Conservation (phyloP, 495 filamentous ascomycete species). For the Aspergillus bertholletiae region DNA sequence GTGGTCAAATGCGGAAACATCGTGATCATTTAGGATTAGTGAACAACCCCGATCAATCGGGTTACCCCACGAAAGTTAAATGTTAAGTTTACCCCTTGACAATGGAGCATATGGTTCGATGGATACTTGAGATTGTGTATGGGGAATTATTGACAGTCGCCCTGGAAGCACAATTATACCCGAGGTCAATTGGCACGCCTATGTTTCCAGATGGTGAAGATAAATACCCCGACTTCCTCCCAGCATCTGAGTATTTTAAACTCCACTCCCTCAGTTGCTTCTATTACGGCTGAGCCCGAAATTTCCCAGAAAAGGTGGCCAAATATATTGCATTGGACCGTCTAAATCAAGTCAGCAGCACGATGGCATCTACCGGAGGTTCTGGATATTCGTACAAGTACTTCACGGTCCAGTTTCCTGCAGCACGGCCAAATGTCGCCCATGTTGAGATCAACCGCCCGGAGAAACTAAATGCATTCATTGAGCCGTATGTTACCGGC, state of each 20-base stretch:
- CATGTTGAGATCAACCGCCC: slow-evolving; percentile 94
- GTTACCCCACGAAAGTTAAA: background rate
- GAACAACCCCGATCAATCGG: background rate
- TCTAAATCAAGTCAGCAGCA: background rate
- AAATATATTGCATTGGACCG: too few relatives aligned
- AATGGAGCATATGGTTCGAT: background rate
- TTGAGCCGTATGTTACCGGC: slow-evolving; percentile 50
- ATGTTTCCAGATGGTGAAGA: too few relatives aligned
- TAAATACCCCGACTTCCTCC: too few relatives aligned
- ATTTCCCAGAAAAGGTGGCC: too few relatives aligned
- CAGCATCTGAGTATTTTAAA: too few relatives aligned
- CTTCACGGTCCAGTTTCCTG: slow-evolving; percentile 74
- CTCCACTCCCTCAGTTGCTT: too few relatives aligned
- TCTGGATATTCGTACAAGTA: slow-evolving; percentile 49
- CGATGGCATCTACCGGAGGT: background rate
- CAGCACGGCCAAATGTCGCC: slow-evolving; percentile 56
- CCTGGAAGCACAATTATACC: too few relatives aligned
- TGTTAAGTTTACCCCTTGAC: background rate
- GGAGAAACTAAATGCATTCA: slow-evolving; percentile 86
- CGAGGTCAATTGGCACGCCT: too few relatives aligned
- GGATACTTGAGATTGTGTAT: background rate
- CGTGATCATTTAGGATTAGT: background rate
- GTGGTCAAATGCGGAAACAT: background rate
- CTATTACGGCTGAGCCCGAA: too few relatives aligned
- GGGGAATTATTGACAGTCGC: too few relatives aligned